These are phyloP conservation scores for Panaeolus papilionaceus DNA, from an alignment of 768 basidiomycete species.

Conservation along the genomic window DNA sequence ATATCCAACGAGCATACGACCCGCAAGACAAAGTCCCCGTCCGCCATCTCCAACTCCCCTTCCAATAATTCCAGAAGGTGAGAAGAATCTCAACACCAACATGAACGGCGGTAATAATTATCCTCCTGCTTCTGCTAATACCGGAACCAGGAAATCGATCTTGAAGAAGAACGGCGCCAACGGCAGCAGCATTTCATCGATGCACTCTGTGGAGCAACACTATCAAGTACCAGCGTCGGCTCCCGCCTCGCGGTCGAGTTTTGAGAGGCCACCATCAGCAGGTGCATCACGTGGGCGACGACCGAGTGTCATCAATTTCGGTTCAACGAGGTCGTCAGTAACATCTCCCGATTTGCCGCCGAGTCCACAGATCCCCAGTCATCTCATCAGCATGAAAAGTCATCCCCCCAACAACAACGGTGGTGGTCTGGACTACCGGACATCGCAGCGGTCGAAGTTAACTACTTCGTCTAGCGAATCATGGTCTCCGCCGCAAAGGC, in stretches of 20 bases:
- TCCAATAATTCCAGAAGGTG: slow-evolving; percentile 35
- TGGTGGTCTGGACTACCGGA: slow-evolving; percentile 32
- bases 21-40: slow-evolving; percentile 36
- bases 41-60: slow-evolving; percentile 39
- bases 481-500: slow-evolving; percentile 34
- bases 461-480: slow-evolving; percentile 42
- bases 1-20: slow-evolving; percentile 58
- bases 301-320: slow-evolving; percentile 54
- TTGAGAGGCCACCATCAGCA: slow-evolving; percentile 42
- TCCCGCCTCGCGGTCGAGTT: slow-evolving; percentile 42
- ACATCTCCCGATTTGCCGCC: slow-evolving; percentile 59
- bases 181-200: slow-evolving; percentile 23
- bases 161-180: slow-evolving; percentile 58
- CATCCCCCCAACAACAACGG: slow-evolving; percentile 12
- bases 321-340: slow-evolving; percentile 42
- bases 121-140: slow-evolving; percentile 31
- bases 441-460: slow-evolving; percentile 39
- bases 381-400: slow-evolving; percentile 22
- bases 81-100: slow-evolving; percentile 26
- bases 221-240: slow-evolving; percentile 34
- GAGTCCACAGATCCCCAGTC: slow-evolving; percentile 66
- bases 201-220: slow-evolving; percentile 29
- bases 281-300: slow-evolving; percentile 44
- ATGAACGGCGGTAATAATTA: slow-evolving; percentile 33
- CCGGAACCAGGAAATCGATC: slow-evolving; percentile 69